Conservation (phyloP, 2,329 filamentous ascomycete genomes). For the Diaporthe amygdali region DNA sequence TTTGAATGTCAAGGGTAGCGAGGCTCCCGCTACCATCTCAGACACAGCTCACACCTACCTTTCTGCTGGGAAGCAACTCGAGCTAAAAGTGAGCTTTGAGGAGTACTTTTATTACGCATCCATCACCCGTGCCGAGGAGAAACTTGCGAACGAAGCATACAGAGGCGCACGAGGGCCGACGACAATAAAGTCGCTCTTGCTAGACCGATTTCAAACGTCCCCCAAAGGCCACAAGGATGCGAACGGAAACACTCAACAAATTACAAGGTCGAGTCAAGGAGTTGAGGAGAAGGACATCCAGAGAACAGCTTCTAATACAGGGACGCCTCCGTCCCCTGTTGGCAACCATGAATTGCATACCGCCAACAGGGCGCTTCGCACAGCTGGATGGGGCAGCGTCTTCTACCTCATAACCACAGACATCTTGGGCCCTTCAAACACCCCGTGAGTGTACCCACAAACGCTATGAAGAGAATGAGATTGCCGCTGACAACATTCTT, state of each 20-base stretch:
- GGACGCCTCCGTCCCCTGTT: slow-evolving; percentile 23
- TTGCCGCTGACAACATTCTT: background rate
- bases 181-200: background rate
- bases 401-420: slow-evolving; percentile 57
- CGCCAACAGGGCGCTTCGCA: slow-evolving; percentile 50
- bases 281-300: background rate
- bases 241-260: background rate
- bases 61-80: background rate
- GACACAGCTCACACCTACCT: background rate
- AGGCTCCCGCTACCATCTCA: background rate
- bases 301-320: background rate
- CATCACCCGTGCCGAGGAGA: slow-evolving; percentile 15
- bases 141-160: background rate
- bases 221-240: background rate
- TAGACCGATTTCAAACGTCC: background rate
- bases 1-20: background rate
- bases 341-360: slow-evolving; percentile 51
- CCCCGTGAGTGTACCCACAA: slow-evolving; percentile 29
- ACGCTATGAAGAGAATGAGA: no score
- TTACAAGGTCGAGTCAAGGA: background rate
- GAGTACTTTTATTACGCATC: slow-evolving; percentile 9
- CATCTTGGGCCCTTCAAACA: slow-evolving; percentile 49
- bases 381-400: slow-evolving; percentile 49
- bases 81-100: background rate
- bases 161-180: background rate